Percentiles rank a stretch among this genome's conserved stretches.
phyloP scores from a whole-genome alignment of 2,329 filamentous ascomycete genomes.

The Penicillium oxalicum region DNA sequence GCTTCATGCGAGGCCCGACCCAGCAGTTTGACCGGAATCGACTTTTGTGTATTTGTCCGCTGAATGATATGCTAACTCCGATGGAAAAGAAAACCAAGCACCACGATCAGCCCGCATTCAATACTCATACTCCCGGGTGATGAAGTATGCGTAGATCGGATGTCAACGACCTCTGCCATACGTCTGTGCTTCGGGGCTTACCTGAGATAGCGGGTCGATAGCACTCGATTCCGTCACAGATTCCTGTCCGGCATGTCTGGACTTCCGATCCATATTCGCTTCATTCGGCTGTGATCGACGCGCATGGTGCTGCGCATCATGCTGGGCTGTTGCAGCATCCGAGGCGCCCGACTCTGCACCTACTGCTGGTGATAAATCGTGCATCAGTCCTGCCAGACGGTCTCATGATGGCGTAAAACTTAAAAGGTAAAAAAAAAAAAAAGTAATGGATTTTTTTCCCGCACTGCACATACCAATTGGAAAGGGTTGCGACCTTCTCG shows the following conservation, averaged over 20 bases:
- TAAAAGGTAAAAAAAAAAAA: neutral
- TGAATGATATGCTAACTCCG: conserved; percentile 54
- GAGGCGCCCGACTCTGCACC: conserved; percentile 21
- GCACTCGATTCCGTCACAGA: conserved; percentile 37
- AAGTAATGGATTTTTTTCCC: neutral
- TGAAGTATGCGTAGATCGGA: too few relatives aligned
- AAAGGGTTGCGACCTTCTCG: conserved; percentile 13
- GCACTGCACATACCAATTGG: conserved; percentile 22
- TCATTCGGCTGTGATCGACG: conserved; percentile 18
- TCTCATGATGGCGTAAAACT: neutral
- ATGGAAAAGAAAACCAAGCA: neutral
- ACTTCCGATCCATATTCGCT: conserved; percentile 19
- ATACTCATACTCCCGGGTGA: too few relatives aligned
- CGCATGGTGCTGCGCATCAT: conserved; percentile 23
- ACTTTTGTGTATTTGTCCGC: conserved; percentile 59
- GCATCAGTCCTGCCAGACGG: neutral
- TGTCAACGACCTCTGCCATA: too few relatives aligned
- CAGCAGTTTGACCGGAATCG: conserved; percentile 45
- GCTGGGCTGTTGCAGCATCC: conserved; percentile 26
- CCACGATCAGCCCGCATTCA: conserved; percentile 3
- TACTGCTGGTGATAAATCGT: conserved; percentile 9
- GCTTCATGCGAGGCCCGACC: conserved; percentile 38
- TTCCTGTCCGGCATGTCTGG: conserved; percentile 23
- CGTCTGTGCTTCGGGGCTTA: conserved; percentile 26
- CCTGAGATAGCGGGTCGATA: conserved; percentile 64